Percentiles rank a stretch among this genome's conserved stretches.
phyloP scores from a whole-genome alignment of 495 filamentous ascomycete genomes.

The Parmelia sp. region DNA sequence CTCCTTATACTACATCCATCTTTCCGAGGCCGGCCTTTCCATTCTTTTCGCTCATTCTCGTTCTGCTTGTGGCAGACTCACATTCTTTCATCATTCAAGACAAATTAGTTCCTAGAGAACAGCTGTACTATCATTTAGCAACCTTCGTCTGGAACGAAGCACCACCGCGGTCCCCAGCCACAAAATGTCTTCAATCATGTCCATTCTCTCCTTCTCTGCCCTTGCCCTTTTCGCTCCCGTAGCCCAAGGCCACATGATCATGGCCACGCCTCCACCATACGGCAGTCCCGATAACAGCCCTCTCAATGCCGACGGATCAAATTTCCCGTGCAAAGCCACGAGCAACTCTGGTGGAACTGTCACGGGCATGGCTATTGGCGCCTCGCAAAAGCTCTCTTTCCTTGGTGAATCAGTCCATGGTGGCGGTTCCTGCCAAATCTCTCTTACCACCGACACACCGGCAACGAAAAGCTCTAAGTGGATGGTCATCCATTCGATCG shows the following conservation, averaged over 20 bases:
- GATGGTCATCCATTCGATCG: conserved; percentile 36
- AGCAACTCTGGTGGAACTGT: conserved; percentile 10
- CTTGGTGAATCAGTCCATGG: conserved; percentile 27
- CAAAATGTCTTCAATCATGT: conserved; percentile 22
- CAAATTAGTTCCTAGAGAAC: not conserved
- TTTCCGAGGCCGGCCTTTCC: conserved; percentile 15
- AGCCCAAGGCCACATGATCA: conserved; percentile 62
- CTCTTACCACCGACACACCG: conserved; percentile 38
- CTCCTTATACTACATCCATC: conserved; percentile 4
- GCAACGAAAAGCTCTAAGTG: conserved; percentile 34
- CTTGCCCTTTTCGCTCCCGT: conserved; percentile 45
- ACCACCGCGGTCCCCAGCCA: not conserved
- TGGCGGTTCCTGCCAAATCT: conserved; percentile 41
- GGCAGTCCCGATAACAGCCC: conserved; percentile 54
- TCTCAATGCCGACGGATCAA: conserved; percentile 47
- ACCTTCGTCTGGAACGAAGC: conserved; percentile 21
- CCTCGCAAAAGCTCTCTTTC: conserved; percentile 7
- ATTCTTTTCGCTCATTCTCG: conserved; percentile 3
- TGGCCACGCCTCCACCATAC: conserved; percentile 64
- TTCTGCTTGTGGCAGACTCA: conserved; percentile 24
- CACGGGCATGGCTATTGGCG: conserved; percentile 11
- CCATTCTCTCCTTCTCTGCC: conserved; percentile 35
- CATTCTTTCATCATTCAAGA: conserved; percentile 4
- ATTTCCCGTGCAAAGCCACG: conserved; percentile 71
- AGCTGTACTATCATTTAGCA: not conserved